Conservation (phyloP, 768 basidiomycete species). For the Kwoniella heveanensis region DNA sequence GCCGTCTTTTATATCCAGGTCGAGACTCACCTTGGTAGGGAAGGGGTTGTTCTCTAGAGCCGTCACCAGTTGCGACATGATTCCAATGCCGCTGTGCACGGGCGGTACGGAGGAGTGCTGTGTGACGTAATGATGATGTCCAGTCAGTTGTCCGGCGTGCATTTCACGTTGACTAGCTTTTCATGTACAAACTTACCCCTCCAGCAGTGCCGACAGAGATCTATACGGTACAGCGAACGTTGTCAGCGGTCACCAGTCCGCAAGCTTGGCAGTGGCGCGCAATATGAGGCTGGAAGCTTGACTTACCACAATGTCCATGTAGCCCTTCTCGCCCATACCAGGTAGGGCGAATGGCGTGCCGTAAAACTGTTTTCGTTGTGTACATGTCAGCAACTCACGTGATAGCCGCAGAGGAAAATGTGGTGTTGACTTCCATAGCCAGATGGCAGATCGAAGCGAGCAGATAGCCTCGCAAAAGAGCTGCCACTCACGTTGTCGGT, state of each 20-base stretch:
- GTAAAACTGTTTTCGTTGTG: conserved; percentile 27
- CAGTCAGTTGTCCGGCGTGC: no score
- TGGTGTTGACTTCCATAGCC: no score
- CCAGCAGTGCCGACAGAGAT: conserved; percentile 52
- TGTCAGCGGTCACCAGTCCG: no score
- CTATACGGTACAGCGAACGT: background rate
- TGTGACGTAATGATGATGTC: no score
- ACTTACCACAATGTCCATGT: conserved; percentile 47
- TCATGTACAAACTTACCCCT: no score
- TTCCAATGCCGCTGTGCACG: conserved; percentile 49
- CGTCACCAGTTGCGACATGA: conserved; percentile 44
- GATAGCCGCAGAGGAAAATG: no score
- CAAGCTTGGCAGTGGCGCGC: no score
- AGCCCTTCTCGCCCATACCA: conserved; percentile 52
- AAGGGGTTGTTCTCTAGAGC: conserved; percentile 50
- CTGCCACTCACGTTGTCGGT: conserved; percentile 39
- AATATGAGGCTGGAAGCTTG: background rate
- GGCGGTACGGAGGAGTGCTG: conserved; percentile 53
- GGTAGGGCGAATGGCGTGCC: conserved; percentile 47
- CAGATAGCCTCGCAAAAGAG: no score
- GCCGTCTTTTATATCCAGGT: no score
- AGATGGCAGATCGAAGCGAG: no score
- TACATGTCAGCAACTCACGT: background rate
- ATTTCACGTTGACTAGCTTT: no score
- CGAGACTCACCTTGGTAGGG: conserved; percentile 34